Percentiles rank a stretch among this genome's conserved stretches.
These are phyloP conservation scores for Aspergillus jensenii DNA, from an alignment of 2,329 filamentous ascomycete genomes.

Conservation along the genomic window DNA sequence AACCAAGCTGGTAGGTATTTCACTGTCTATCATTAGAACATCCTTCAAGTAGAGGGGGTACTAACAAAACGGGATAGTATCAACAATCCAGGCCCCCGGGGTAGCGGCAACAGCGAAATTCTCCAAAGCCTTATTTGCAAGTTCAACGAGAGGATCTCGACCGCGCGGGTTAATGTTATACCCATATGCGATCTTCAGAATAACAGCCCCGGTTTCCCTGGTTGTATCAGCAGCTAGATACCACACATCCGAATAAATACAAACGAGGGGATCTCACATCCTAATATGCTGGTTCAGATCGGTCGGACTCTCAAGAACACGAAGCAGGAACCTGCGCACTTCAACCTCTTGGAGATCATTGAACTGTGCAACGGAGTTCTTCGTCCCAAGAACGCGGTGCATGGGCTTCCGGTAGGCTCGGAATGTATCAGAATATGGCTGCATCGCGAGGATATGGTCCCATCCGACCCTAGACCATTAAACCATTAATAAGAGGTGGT, in stretches of 20 bases:
- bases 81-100: constrained; percentile 48
- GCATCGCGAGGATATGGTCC: constrained; percentile 36
- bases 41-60: neutral
- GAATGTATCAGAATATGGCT: constrained; percentile 37
- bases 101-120: constrained; percentile 42
- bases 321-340: constrained; percentile 43
- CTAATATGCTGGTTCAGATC: constrained; percentile 44
- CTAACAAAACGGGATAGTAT: constrained; percentile 41
- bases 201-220: constrained; percentile 37
- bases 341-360: constrained; percentile 46
- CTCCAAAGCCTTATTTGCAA: constrained; percentile 40
- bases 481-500: no score
- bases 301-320: constrained; percentile 40
- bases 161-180: constrained; percentile 25
- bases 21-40: constrained; percentile 14
- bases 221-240: neutral
- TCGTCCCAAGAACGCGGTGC: constrained; percentile 46
- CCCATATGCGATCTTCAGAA: constrained; percentile 44
- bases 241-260: no score
- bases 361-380: constrained; percentile 38
- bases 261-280: constrained; percentile 11
- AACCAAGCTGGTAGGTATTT: constrained; percentile 44
- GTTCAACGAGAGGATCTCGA: constrained; percentile 38
- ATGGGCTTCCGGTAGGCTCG: constrained; percentile 47
- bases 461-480: constrained; percentile 31